Percentiles rank a stretch among this genome's conserved stretches.
Evolutionary conservation across 2,329 filamentous ascomycete species (phyloP).

Genomic region (Aspergillus versicolor): DNA sequence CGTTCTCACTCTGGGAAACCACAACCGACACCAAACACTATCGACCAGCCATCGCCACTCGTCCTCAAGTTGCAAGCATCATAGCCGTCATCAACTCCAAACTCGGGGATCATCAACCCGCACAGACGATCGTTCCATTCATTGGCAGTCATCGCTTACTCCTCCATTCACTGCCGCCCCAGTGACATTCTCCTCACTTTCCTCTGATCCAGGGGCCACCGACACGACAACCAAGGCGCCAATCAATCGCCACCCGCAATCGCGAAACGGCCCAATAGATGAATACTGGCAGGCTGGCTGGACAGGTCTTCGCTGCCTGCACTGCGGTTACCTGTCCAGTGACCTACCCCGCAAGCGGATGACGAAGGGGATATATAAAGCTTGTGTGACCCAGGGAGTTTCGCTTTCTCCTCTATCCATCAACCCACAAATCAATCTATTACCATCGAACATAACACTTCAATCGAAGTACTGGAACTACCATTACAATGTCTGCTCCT

Average conservation of each 20-base stretch:
- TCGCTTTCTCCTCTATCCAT: not conserved
- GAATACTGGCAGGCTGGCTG: conserved; percentile 6
- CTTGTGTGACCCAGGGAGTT: conserved; percentile 10
- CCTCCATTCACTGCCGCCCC: not conserved
- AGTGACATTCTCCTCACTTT: not conserved
- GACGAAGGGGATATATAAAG: conserved; percentile 19
- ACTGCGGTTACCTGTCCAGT: conserved; percentile 12
- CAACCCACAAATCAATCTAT: not conserved
- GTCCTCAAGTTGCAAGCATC: not conserved
- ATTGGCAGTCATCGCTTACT: not conserved
- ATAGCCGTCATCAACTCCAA: not conserved
- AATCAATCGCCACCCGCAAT: conserved; percentile 10
- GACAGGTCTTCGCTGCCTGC: conserved; percentile 8
- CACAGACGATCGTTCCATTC: not conserved
- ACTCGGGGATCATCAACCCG: not conserved
- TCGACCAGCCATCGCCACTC: not conserved
- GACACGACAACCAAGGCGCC: conserved; percentile 3
- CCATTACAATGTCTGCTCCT: conserved; percentile 22
- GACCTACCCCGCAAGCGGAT: conserved; percentile 23
- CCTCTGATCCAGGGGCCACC: not conserved
- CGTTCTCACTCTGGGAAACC: not conserved
- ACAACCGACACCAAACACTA: not conserved
- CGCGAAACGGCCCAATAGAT: conserved; percentile 9
- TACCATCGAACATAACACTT: not conserved
- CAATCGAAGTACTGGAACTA: not conserved